These are phyloP conservation scores for Penicillium corylophilum DNA, from an alignment of 2,329 filamentous ascomycete genomes.

Conservation along the genomic window DNA sequence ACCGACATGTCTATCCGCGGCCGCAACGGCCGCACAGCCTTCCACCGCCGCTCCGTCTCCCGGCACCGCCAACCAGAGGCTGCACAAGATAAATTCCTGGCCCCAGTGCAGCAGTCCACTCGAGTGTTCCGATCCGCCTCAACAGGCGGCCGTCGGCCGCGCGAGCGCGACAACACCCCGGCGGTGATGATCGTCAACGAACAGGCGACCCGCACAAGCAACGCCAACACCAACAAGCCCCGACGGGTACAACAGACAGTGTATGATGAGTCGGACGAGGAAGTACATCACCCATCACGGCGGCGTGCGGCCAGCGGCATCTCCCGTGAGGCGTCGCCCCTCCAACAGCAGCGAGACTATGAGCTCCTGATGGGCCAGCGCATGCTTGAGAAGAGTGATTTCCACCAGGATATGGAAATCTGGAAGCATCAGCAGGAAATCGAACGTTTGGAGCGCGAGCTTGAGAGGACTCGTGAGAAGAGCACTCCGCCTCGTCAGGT, in stretches of 20 bases:
- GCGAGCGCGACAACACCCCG: conserved; percentile 15
- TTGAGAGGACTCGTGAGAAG: conserved; percentile 28
- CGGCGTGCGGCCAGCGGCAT: conserved; percentile 25
- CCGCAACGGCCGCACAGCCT: conserved; percentile 19
- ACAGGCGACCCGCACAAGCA: conserved; percentile 29
- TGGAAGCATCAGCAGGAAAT: conserved; percentile 38
- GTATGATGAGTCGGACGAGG: conserved; percentile 29
- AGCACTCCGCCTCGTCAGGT: conserved; percentile 21
- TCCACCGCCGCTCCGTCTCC: conserved; percentile 34
- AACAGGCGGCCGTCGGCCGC: conserved; percentile 32
- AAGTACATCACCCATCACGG: conserved; percentile 18
- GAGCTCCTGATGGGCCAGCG: conserved; percentile 37
- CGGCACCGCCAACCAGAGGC: conserved; percentile 29
- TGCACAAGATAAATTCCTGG: conserved; percentile 24
- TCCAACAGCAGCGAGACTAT: conserved; percentile 29
- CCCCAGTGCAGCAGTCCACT: conserved; percentile 24
- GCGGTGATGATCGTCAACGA: conserved; percentile 37
- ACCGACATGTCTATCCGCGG: conserved; percentile 35
- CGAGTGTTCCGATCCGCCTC: conserved; percentile 37
- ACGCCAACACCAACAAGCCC: conserved; percentile 27
- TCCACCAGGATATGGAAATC: conserved; percentile 36
- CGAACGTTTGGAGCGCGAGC: conserved; percentile 34
- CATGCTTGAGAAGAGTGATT: conserved; percentile 34
- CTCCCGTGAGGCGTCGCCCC: conserved; percentile 27
- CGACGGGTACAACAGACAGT: conserved; percentile 22